Evolutionary conservation across 2,329 filamentous ascomycete genomes (phyloP), one percentile per base, ranked within the genome.

Genomic region (Diaporthe sp.): DNA sequence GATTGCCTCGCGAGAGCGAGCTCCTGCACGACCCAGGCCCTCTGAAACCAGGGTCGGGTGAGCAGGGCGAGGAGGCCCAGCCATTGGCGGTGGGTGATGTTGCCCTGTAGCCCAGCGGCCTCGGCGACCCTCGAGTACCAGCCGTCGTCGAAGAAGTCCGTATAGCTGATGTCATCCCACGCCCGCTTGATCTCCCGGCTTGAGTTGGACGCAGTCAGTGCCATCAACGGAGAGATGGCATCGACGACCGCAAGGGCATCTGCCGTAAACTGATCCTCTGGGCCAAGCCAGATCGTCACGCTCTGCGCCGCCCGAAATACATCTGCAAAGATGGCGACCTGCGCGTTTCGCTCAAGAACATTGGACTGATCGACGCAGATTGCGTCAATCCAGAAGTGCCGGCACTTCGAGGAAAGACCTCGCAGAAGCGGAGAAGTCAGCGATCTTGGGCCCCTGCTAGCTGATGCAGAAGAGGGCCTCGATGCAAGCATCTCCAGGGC

Each of bases 341-440:
- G 77, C 3, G 68, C 42, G n/a, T 69, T 73, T 17, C 75, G 71
- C 70, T 78, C 77, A 2, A 53, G 35, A 4, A 74, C 15, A 58
- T 77, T 74, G 12, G 74, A 71, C 35, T 78, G 76, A 15, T 78
- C 77, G 71, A 78, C 77, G 50, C 77, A 78, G 27, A 78, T 72
- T 17, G 76, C 77, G 71, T 78, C 77, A 9, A 73, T 75, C 77
- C 77, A 78, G 44, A 79, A 63, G 8, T 32, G 59, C 27, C 25
- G 44, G 1, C 27, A 27, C 17, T 42, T 47, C 4, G 37, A 37
- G 22, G 42, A 19, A 10, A 66, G 63, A 8, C 63, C 63, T 25
- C 30, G 22, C 3, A 51, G 15, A 25, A 66, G 44, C 4, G 63
- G 63, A 66, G 63, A 8, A 9, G 44, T 27, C 4, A 27, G 22